phyloP scores from a whole-genome alignment of 1,284 basidiomycete species.

The Sporisorium sorghi region DNA sequence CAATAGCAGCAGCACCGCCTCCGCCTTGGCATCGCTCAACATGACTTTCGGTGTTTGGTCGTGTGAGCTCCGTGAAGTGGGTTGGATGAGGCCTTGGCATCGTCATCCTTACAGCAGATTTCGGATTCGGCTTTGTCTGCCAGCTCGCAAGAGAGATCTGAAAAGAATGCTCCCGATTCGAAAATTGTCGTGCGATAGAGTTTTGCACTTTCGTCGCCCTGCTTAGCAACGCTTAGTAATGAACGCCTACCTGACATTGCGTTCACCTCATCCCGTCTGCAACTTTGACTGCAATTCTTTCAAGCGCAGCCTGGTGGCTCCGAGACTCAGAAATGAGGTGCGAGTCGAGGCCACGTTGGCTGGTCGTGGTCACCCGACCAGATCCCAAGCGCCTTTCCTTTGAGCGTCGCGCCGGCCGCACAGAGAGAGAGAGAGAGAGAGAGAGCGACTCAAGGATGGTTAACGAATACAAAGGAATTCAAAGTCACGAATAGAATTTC shows the following conservation, averaged over 20 bases:
- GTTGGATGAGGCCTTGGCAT: background rate
- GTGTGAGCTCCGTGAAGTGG: background rate
- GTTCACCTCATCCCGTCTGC: too few relatives aligned
- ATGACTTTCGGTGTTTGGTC: background rate
- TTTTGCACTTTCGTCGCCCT: too few relatives aligned
- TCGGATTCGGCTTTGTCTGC: too few relatives aligned
- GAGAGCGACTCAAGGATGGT: too few relatives aligned
- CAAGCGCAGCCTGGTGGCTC: too few relatives aligned
- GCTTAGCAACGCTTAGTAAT: conserved; percentile 3
- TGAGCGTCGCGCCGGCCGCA: too few relatives aligned
- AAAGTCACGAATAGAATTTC: too few relatives aligned
- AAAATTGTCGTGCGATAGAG: background rate
- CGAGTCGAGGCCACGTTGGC: background rate
- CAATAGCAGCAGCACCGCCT: conserved; percentile 7
- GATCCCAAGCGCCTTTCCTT: background rate
- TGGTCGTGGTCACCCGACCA: background rate
- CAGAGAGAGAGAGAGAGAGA: too few relatives aligned
- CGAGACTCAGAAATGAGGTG: background rate
- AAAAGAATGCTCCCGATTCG: background rate
- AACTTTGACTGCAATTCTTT: too few relatives aligned
- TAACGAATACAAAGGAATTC: too few relatives aligned
- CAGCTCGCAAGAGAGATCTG: background rate
- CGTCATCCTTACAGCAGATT: too few relatives aligned
- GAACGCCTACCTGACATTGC: background rate
- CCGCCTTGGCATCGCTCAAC: conserved; percentile 4